phyloP scores from a whole-genome alignment of 108 stramenopile genomes.

The Cyclotella choctawhatcheeana region DNA sequence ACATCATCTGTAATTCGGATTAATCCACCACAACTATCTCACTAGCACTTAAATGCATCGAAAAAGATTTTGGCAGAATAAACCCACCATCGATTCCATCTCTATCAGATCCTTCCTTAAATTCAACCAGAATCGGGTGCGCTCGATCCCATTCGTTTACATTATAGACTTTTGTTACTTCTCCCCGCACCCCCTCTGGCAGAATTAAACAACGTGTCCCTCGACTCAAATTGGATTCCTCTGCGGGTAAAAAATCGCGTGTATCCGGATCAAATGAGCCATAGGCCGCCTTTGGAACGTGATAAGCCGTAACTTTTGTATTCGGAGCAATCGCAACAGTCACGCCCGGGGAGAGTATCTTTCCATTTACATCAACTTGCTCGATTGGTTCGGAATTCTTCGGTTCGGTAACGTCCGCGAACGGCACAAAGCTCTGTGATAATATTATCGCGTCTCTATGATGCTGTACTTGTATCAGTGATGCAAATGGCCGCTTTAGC shows the following conservation, averaged over 20 bases:
- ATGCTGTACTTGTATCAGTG: too few relatives aligned
- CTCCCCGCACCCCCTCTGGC: constrained; percentile 31
- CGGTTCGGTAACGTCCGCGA: constrained; percentile 36
- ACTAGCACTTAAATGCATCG: constrained; percentile 36
- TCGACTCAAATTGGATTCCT: constrained; percentile 13
- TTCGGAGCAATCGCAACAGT: constrained; percentile 15
- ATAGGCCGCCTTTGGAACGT: constrained; percentile 23
- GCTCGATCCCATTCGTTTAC: constrained; percentile 38
- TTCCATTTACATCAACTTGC: constrained; percentile 25
- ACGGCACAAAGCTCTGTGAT: constrained; percentile 8
- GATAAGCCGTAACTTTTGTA: constrained; percentile 23
- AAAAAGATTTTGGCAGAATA: constrained; percentile 21
- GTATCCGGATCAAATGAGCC: constrained; percentile 32
- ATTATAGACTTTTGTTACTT: constrained; percentile 27
- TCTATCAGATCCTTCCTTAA: constrained; percentile 28
- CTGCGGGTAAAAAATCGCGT: constrained; percentile 25
- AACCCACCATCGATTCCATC: constrained; percentile 23
- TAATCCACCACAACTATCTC: constrained; percentile 33
- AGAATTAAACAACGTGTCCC: constrained; percentile 27
- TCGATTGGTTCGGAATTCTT: constrained; percentile 7
- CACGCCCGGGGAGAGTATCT: constrained; percentile 5
- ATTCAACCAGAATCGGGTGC: constrained; percentile 38
- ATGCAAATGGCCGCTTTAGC: neutral
- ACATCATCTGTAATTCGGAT: too few relatives aligned
- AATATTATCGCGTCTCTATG: neutral